Percentiles rank a stretch among this genome's conserved stretches.
Conservation (phyloP, 768 basidiomycete genomes). For the Boletus subcaerulescens region DNA sequence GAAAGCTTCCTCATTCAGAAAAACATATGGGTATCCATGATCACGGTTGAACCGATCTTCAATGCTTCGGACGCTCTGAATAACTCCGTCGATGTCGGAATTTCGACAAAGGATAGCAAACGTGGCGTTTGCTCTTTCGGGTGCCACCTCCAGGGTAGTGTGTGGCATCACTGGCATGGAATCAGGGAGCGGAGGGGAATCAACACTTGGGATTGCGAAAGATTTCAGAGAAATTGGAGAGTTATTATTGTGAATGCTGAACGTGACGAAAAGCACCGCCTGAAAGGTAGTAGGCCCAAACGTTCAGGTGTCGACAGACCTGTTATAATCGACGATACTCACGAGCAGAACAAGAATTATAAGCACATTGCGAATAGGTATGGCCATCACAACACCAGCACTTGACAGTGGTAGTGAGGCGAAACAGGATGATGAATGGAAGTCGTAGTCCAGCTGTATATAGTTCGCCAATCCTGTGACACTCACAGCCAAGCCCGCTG, state of each 20-base stretch:
- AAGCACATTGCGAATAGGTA: conserved; percentile 21
- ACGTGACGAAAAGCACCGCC: conserved; percentile 18
- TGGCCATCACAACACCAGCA: conserved; percentile 8
- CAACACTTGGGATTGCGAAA: not conserved
- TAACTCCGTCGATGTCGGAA: conserved; percentile 42
- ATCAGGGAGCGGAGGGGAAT: not conserved
- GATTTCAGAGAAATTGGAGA: not conserved
- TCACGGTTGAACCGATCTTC: conserved; percentile 60
- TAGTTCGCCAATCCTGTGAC: not conserved
- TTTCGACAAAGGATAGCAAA: conserved; percentile 58
- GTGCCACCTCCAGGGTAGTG: not conserved
- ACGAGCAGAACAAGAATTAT: conserved; percentile 18
- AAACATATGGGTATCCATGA: conserved; percentile 59
- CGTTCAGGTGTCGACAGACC: not conserved
- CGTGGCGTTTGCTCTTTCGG: conserved; percentile 49
- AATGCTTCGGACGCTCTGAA: conserved; percentile 49
- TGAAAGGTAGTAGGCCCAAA: not conserved
- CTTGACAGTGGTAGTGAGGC: not conserved
- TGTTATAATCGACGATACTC: conserved; percentile 1
- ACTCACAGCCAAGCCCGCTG: too few relatives aligned
- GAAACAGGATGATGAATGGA: not conserved
- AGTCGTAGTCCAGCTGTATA: conserved; percentile 10
- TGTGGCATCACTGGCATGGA: not conserved
- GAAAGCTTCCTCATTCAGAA: conserved; percentile 64
- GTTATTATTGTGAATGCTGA: not conserved